These are phyloP conservation scores for Stylosanthes scabra DNA, from an alignment of 331 rosid species.

Conservation along the genomic window DNA sequence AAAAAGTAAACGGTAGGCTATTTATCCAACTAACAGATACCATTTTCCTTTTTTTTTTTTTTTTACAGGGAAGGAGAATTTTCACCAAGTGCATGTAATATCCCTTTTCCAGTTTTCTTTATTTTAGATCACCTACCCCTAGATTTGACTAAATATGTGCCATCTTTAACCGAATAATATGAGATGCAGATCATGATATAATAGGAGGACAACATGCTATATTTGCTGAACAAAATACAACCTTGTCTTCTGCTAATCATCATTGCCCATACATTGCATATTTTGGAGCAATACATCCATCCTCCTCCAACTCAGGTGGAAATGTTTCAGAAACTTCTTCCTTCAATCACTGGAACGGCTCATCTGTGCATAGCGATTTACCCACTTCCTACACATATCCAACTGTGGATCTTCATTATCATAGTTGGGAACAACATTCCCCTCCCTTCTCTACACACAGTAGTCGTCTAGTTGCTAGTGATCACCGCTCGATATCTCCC, in stretches of 20 bases:
- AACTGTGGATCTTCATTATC: conserved; percentile 87
- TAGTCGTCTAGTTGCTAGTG: conserved; percentile 66
- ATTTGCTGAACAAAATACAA: conserved; percentile 83
- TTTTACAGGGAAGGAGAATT: conserved; percentile 89
- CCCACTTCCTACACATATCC: conserved; percentile 86
- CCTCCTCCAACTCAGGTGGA: conserved; percentile 88
- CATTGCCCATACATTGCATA: conserved; percentile 94
- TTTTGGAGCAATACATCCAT: conserved; percentile 87
- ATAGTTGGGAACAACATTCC: conserved; percentile 90
- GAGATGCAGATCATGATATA: conserved; percentile 86
- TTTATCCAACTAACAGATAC: conserved; percentile 30
- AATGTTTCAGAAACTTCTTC: conserved; percentile 74
- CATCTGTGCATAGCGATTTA: conserved; percentile 79
- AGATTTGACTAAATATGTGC: conserved; percentile 41
- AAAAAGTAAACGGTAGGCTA: conserved; percentile 15
- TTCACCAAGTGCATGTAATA: conserved; percentile 86
- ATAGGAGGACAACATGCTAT: conserved; percentile 93
- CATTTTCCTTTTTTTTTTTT: conserved; percentile 35
- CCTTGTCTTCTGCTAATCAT: conserved; percentile 83
- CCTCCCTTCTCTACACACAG: conserved; percentile 76
- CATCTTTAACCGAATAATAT: conserved; percentile 40
- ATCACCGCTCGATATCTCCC: conserved; percentile 69
- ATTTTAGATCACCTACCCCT: conserved; percentile 13
- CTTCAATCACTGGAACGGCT: conserved; percentile 80
- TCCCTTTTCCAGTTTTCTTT: conserved; percentile 19